Base-by-base conservation (phyloP, 2,329 filamentous ascomycete genomes). In the Macrophomina pseudophaseolina region DNA sequence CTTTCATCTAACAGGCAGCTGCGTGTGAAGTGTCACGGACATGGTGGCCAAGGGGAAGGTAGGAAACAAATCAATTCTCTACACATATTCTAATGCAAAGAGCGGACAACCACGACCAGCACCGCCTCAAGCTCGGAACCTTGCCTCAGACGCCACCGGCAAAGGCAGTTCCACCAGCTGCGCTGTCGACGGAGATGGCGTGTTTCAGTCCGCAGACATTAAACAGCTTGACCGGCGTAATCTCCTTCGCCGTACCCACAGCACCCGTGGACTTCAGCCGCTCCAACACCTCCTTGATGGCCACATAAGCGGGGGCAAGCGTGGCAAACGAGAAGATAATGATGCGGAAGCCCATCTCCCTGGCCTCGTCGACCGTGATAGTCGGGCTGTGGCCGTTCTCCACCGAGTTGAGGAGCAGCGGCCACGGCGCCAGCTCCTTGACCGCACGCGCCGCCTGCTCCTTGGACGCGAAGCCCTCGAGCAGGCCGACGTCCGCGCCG, bases 401-500 rank as follows among this genome's bases (percentile, higher is more conserved):
- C 0, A 89, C 87, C 69, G 84, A 85, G 71, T 89, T 89, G 60
- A 87, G 80, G 32, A 88, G 74, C 44, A 87, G 79, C 2, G 82
- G 70, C 79, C 85, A 80, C 71, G 82, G 82, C 2, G 80, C 80
- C 1, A 88, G 75, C 5, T 83, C 81, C 23, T 77, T 71, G n/a
- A 83, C 82, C 1, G 81, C 79, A 58, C 77, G 74, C 18, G 76
- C 73, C 1, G 82, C 85, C 71, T 89, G 80, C 44, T 86, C 85
- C 14, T 79, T 79, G 1, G 77, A 81, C 2, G 78, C 80, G 66
- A 89, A 80, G 4, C 86, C 88, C 71, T 90, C 88, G 4, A 89
- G 81, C 67, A 90, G 85, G 0, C 82, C 84, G 1, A 85, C 84
- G 70, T 90, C 88, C 1, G 87, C 87, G 23, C 88, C 87, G 12